Conservation (phyloP, 208 protist genomes). For the Trypanosoma rangeli region DNA sequence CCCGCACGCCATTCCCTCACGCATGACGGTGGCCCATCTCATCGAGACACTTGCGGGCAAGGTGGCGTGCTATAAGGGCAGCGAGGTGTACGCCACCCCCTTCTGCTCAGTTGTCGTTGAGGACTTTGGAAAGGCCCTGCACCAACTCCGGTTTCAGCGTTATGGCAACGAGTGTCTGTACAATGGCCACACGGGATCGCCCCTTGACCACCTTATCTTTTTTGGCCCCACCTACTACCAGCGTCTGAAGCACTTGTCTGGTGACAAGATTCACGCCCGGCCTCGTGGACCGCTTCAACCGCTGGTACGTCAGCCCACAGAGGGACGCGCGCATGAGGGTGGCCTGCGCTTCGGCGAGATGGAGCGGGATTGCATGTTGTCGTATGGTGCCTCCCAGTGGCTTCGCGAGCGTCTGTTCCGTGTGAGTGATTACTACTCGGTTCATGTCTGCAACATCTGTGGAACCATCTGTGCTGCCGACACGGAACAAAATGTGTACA, state of each 20-base stretch:
- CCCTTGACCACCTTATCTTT: conserved; percentile 91
- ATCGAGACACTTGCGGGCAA: conserved; percentile 95
- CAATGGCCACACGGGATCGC: conserved; percentile 95
- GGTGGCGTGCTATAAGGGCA: conserved; percentile 60
- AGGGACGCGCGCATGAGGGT: conserved; percentile 94
- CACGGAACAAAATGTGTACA: conserved; percentile 68
- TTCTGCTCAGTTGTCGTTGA: conserved; percentile 93
- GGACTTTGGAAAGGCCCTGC: conserved; percentile 68
- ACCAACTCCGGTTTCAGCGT: conserved; percentile 75
- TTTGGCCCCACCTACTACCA: conserved; percentile 98
- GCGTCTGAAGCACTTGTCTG: conserved; percentile 97
- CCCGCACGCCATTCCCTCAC: conserved; percentile 98
- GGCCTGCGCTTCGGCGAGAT: conserved; percentile 98
- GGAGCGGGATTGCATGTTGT: conserved; percentile 98
- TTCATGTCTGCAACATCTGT: conserved; percentile 95
- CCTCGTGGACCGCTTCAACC: conserved; percentile 89
- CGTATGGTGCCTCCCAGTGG: conserved; percentile 92
- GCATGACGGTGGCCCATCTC: conserved; percentile 98
- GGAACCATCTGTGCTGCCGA: conserved; percentile 93
- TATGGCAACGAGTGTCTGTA: conserved; percentile 94
- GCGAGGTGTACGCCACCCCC: conserved; percentile 94
- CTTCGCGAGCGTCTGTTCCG: conserved; percentile 92
- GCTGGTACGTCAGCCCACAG: conserved; percentile 94
- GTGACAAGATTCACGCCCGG: conserved; percentile 95
- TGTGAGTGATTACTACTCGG: conserved; percentile 87